These are phyloP conservation scores for Zancudomyces culisetae DNA, from an alignment of 371 early-diverging fungal genomes.

Conservation along the genomic window DNA sequence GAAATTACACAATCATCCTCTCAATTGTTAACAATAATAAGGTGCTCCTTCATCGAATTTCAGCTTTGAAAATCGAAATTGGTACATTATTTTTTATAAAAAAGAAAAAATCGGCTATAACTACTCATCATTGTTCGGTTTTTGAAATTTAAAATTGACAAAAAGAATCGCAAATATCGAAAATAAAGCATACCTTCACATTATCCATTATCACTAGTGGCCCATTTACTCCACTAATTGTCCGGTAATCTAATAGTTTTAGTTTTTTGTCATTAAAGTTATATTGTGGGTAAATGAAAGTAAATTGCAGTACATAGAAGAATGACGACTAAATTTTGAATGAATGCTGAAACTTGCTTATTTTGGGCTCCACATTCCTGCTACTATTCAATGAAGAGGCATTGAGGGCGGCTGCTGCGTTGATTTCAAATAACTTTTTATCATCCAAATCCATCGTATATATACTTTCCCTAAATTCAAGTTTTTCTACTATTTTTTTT, in stretches of 20 bases:
- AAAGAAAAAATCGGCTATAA: too few species aligned
- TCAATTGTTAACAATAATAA: too few species aligned
- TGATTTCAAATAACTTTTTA: slow-evolving; percentile 12
- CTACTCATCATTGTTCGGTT: too few species aligned
- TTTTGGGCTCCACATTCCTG: slow-evolving; percentile 70
- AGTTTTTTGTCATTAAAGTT: neutral
- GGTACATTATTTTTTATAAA: too few species aligned
- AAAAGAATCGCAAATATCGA: neutral
- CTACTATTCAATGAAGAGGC: slow-evolving; percentile 20
- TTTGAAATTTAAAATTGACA: too few species aligned
- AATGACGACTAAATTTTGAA: neutral
- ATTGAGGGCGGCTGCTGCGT: slow-evolving; percentile 63
- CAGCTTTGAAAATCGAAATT: neutral
- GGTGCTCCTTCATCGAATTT: slow-evolving; percentile 19
- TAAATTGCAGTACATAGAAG: neutral
- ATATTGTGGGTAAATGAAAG: neutral
- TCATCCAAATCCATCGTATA: neutral
- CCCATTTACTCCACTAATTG: slow-evolving; percentile 98
- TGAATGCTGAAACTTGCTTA: slow-evolving; percentile 36
- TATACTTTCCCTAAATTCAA: too few species aligned
- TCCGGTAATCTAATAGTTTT: slow-evolving; percentile 72
- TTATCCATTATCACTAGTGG: slow-evolving; percentile 99
- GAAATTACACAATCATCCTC: too few species aligned
- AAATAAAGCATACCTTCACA: slow-evolving; percentile 45
- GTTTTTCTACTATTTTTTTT: too few species aligned